Evolutionary conservation across 305 asterid genomes (phyloP).

Genomic region (Solanum hybrid): DNA sequence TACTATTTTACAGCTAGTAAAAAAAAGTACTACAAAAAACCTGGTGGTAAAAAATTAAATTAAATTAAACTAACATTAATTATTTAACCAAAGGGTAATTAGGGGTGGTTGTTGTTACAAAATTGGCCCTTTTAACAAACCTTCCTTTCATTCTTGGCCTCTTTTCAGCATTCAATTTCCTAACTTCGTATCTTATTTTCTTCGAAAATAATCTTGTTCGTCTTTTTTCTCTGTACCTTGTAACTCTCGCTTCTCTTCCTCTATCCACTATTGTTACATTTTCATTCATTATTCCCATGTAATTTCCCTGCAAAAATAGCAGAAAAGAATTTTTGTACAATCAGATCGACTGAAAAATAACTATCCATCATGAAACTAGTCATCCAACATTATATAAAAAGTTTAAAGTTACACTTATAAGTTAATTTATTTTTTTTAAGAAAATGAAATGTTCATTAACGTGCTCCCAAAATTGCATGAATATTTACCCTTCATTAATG

Average conservation of each 20-base stretch:
- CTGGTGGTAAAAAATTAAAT: background rate
- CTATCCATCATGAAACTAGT: background rate
- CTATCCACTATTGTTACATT: constrained; percentile 28
- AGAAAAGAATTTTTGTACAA: background rate
- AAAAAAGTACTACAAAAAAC: background rate
- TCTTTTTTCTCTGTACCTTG: constrained; percentile 74
- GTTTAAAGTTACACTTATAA: background rate
- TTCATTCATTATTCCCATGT: constrained; percentile 23
- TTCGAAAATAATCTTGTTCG: constrained; percentile 71
- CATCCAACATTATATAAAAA: background rate
- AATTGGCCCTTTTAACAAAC: constrained; percentile 65
- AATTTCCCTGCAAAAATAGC: constrained; percentile 28
- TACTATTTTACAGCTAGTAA: background rate
- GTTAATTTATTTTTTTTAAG: background rate
- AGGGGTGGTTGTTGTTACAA: constrained; percentile 15
- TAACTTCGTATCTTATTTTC: constrained; percentile 83
- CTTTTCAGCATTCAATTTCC: constrained; percentile 83
- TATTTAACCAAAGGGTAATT: constrained; percentile 28
- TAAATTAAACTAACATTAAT: background rate
- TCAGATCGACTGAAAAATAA: background rate
- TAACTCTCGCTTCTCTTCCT: constrained; percentile 72
- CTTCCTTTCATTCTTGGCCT: constrained; percentile 93
- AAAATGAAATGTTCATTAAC: background rate
- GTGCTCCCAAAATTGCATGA: background rate
- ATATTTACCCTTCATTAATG: background rate